These are phyloP conservation scores for Stagonosporopsis rhizophila DNA, from an alignment of 2,329 filamentous ascomycete genomes.

Conservation along the genomic window DNA sequence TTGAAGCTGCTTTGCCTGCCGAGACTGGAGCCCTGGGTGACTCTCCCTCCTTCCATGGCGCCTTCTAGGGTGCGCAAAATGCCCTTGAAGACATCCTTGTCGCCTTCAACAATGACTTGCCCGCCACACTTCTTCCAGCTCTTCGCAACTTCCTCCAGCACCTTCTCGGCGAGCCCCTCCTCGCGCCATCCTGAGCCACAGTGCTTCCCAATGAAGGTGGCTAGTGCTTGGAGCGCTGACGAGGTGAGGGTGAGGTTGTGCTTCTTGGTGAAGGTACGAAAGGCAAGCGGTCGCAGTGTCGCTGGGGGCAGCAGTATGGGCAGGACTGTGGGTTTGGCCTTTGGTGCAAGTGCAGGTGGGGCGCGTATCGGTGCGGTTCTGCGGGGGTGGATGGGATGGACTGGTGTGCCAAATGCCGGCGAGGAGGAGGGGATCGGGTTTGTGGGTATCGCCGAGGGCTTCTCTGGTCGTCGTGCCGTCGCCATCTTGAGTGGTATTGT, in stretches of 20 bases:
- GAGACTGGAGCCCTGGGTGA: constrained; percentile 63
- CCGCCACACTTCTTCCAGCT: constrained; percentile 91
- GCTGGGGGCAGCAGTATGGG: constrained; percentile 89
- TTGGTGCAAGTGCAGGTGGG: constrained; percentile 59
- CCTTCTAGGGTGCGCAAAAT: constrained; percentile 86
- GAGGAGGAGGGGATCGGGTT: constrained; percentile 85
- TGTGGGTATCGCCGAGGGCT: constrained; percentile 60
- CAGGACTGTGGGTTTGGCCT: constrained; percentile 68
- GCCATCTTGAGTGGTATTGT: constrained; percentile 29
- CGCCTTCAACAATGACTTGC: constrained; percentile 89
- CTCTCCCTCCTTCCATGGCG: constrained; percentile 85
- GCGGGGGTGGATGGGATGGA: constrained; percentile 73
- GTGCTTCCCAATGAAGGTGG: constrained; percentile 88
- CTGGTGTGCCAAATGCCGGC: constrained; percentile 86
- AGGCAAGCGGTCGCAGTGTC: constrained; percentile 86
- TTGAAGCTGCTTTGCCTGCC: constrained; percentile 70
- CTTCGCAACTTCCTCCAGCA: constrained; percentile 89
- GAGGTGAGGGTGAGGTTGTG: constrained; percentile 93
- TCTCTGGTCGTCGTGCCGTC: constrained; percentile 39
- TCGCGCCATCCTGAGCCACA: constrained; percentile 97
- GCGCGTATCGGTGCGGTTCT: constrained; percentile 51
- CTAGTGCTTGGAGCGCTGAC: constrained; percentile 81
- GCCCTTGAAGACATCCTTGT: constrained; percentile 71
- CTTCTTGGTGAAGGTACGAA: constrained; percentile 96
- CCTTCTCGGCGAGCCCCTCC: constrained; percentile 88